Percentiles rank a stretch among this genome's conserved stretches.
These are phyloP conservation scores for Arthrobotrys pseudoclavata DNA, from an alignment of 2,329 filamentous ascomycete genomes.

Conservation along the genomic window DNA sequence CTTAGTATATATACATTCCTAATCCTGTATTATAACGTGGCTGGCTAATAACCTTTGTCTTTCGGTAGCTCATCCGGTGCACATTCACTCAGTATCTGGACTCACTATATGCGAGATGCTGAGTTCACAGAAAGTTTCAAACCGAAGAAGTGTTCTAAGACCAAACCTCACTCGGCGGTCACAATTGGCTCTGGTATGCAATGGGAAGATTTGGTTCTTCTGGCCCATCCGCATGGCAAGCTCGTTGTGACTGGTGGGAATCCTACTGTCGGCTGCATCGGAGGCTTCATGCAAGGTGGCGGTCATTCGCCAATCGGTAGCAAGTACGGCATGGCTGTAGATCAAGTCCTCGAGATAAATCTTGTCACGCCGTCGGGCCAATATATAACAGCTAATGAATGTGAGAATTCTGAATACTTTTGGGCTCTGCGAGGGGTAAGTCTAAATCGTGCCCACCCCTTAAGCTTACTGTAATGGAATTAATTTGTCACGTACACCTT, in stretches of 20 bases:
- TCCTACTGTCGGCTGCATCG: slow-evolving; percentile 64
- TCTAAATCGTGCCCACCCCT: not conserved
- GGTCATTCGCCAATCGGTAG: slow-evolving; percentile 67
- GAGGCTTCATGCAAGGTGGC: slow-evolving; percentile 64
- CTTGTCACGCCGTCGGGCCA: slow-evolving; percentile 65
- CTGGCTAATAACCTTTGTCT: not conserved
- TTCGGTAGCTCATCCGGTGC: slow-evolving; percentile 63
- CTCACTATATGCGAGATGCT: slow-evolving; percentile 64
- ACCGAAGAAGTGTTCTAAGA: slow-evolving; percentile 59
- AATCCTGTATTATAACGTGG: not conserved
- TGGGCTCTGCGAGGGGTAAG: slow-evolving; percentile 68
- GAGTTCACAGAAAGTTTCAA: slow-evolving; percentile 63
- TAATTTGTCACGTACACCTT: no score
- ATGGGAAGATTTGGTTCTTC: slow-evolving; percentile 65
- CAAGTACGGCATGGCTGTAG: slow-evolving; percentile 65
- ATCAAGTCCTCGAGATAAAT: slow-evolving; percentile 66
- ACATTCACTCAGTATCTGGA: slow-evolving; percentile 66
- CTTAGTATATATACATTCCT: no score
- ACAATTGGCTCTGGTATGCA: slow-evolving; percentile 65
- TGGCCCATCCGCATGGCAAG: slow-evolving; percentile 64
- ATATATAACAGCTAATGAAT: slow-evolving; percentile 65
- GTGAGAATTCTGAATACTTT: slow-evolving; percentile 68
- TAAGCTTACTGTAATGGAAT: no score
- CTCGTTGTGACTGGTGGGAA: slow-evolving; percentile 66
- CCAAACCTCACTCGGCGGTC: slow-evolving; percentile 62